phyloP scores from a whole-genome alignment of 208 protist species.

The Wallacemonas sp. region DNA sequence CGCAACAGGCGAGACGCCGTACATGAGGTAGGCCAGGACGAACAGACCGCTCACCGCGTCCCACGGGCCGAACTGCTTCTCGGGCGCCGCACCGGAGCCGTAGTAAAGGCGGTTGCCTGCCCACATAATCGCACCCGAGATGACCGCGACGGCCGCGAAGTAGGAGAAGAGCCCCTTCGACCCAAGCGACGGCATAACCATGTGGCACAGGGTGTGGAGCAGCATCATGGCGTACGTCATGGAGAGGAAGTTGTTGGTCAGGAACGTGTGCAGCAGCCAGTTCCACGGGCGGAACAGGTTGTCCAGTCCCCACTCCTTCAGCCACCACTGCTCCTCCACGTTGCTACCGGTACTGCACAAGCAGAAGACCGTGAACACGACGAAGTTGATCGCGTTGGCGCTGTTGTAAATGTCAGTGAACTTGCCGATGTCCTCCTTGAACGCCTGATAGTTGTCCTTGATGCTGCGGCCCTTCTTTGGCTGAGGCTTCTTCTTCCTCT shows the following conservation, averaged over 20 bases:
- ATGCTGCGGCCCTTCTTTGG: slow-evolving; percentile 32
- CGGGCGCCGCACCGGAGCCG: slow-evolving; percentile 30
- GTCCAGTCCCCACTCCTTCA: slow-evolving; percentile 78
- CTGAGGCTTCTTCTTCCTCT: slow-evolving; percentile 29
- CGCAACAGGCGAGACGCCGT: slow-evolving; percentile 62
- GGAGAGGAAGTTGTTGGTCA: slow-evolving; percentile 91
- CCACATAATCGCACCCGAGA: slow-evolving; percentile 83
- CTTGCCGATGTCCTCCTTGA: slow-evolving; percentile 71
- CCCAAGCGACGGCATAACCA: slow-evolving; percentile 71
- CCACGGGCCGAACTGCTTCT: slow-evolving; percentile 93
- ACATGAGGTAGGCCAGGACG: slow-evolving; percentile 81
- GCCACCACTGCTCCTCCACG: slow-evolving; percentile 83
- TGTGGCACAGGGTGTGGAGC: slow-evolving; percentile 84
- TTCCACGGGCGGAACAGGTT: slow-evolving; percentile 64
- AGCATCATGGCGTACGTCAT: slow-evolving; percentile 91
- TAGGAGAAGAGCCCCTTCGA: slow-evolving; percentile 65
- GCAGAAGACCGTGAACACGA: slow-evolving; percentile 91
- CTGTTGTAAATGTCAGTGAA: slow-evolving; percentile 92
- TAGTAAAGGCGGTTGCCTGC: slow-evolving; percentile 64
- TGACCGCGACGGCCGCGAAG: slow-evolving; percentile 50
- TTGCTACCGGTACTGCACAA: slow-evolving; percentile 87
- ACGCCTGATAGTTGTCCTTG: slow-evolving; percentile 57
- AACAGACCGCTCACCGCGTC: slow-evolving; percentile 81
- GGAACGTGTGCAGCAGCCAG: slow-evolving; percentile 83
- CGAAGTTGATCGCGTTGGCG: slow-evolving; percentile 84